Evolutionary conservation across 1,139 yeast species (phyloP).

Genomic region (Protomyces pachydermus): DNA sequence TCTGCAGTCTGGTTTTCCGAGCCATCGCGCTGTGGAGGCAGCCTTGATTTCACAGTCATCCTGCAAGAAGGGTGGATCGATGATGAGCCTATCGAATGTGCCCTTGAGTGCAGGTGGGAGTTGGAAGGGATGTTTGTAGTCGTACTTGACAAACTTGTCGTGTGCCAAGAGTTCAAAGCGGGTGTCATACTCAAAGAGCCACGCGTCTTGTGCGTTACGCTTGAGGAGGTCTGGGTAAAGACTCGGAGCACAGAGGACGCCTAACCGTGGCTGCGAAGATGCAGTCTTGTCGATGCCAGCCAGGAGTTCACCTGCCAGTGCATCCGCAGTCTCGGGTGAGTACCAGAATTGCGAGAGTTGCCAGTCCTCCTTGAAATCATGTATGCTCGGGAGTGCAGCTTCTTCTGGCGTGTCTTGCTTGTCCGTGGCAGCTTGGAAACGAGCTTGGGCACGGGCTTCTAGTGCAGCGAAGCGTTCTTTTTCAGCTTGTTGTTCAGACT

Average conservation of each 20-base stretch:
- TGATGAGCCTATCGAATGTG: conserved; percentile 65
- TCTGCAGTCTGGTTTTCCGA: conserved; percentile 45
- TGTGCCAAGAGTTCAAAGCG: conserved; percentile 73
- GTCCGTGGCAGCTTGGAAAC: conserved; percentile 40
- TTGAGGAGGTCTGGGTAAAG: conserved; percentile 78
- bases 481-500: conserved; percentile 11
- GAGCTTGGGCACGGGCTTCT: conserved; percentile 55
- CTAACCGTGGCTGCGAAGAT: conserved; percentile 53
- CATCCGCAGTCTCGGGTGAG: conserved; percentile 62
- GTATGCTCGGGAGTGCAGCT: conserved; percentile 44
- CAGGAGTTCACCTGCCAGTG: conserved; percentile 61
- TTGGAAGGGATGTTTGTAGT: conserved; percentile 62
- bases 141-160: conserved; percentile 64
- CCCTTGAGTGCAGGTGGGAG: conserved; percentile 57
- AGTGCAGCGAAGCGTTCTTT: conserved; percentile 48
- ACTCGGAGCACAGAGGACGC: conserved; percentile 83
- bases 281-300: conserved; percentile 45
- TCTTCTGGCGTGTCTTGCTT: conserved; percentile 37
- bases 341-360: conserved; percentile 89
- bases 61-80: conserved; percentile 85
- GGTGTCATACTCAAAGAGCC: conserved; percentile 69
- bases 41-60: conserved; percentile 72
- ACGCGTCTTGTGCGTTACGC: conserved; percentile 43
- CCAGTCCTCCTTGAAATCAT: conserved; percentile 83
- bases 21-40: conserved; percentile 41